phyloP scores from a whole-genome alignment of 164 flowering plant species.

The Umbellularia californica region DNA sequence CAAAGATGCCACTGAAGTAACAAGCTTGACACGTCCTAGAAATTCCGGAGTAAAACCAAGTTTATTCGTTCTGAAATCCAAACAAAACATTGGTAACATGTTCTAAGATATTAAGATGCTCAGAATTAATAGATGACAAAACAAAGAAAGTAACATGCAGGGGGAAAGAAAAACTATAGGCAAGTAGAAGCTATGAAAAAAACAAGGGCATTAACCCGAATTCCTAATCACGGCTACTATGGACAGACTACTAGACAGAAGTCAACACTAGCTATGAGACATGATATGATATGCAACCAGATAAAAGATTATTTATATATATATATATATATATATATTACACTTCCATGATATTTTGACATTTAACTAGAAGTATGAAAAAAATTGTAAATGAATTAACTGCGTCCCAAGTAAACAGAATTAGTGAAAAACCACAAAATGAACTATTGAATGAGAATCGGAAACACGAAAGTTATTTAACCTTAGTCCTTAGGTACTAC shows the following conservation, averaged over 20 bases:
- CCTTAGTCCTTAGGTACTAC: too few relatives aligned
- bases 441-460: too few relatives aligned
- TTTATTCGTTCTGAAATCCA: slow-evolving; percentile 68
- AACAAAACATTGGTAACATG: background rate
- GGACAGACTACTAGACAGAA: background rate
- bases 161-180: background rate
- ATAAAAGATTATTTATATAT: too few relatives aligned
- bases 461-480: too few relatives aligned
- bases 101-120: background rate
- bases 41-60: slow-evolving; percentile 97
- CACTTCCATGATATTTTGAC: too few relatives aligned
- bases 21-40: slow-evolving; percentile 95
- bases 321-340: too few relatives aligned
- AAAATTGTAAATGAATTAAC: too few relatives aligned
- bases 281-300: too few relatives aligned
- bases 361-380: too few relatives aligned
- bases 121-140: background rate
- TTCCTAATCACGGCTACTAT: background rate
- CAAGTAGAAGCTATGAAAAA: background rate
- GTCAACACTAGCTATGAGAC: too few relatives aligned
- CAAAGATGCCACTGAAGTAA: slow-evolving; percentile 90
- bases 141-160: background rate
- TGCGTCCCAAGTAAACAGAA: too few relatives aligned
- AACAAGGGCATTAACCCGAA: background rate
- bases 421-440: too few relatives aligned